phyloP scores from a whole-genome alignment of 2,329 filamentous ascomycete species.

The Coniochaeta sp. region DNA sequence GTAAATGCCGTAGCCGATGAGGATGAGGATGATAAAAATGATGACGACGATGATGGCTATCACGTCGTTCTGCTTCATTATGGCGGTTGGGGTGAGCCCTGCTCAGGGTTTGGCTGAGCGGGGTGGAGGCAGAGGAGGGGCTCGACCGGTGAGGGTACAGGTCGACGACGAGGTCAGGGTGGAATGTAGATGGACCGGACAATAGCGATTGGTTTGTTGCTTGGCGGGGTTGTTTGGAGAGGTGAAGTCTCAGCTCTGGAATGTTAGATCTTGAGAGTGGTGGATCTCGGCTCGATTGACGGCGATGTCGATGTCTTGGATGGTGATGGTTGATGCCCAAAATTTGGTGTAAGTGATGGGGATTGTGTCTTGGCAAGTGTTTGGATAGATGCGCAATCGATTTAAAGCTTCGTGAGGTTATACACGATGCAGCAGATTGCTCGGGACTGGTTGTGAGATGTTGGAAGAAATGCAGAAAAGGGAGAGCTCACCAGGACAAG shows the following conservation, averaged over 20 bases:
- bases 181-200: neutral
- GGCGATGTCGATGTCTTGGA: neutral
- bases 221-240: neutral
- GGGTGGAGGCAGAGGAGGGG: neutral
- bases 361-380: neutral
- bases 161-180: neutral
- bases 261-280: neutral
- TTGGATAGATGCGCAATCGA: neutral
- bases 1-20: constrained; percentile 58
- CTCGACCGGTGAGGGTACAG: neutral
- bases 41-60: constrained; percentile 64
- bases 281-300: neutral
- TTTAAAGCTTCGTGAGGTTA: too few relatives aligned
- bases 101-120: neutral
- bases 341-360: neutral
- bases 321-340: neutral
- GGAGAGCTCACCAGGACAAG: too few relatives aligned
- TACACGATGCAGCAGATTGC: neutral
- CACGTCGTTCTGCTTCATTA: constrained; percentile 58
- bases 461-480: neutral
- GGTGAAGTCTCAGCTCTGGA: neutral
- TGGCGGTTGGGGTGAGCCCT: constrained; percentile 18
- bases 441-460: neutral
- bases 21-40: constrained; percentile 55
- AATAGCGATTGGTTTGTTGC: neutral